Percentiles rank a stretch among this genome's conserved stretches.
These are phyloP conservation scores for Solanum piurae DNA, from an alignment of 257 asterid species.

Conservation along the genomic window DNA sequence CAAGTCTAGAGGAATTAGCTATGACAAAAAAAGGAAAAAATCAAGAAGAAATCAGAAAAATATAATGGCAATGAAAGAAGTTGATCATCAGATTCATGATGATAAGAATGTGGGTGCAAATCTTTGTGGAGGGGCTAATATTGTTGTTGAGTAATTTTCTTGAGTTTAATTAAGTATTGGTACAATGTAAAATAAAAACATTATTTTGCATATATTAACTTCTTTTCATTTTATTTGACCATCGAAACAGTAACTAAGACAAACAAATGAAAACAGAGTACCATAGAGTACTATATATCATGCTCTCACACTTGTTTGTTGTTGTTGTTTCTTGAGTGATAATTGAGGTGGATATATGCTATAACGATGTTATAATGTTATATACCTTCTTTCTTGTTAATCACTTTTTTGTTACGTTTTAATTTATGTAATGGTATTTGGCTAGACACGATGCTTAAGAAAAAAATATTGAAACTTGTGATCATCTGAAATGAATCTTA, in stretches of 20 bases:
- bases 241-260: not conserved
- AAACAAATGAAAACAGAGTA: too few species aligned
- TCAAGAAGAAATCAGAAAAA: not conserved
- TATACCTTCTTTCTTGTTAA: not conserved
- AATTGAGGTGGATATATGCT: not conserved
- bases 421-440: not conserved
- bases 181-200: not conserved
- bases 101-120: not conserved
- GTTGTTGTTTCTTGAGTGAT: not conserved
- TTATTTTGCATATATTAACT: not conserved
- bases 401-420: not conserved
- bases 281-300: not conserved
- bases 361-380: not conserved
- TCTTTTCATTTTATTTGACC: not conserved
- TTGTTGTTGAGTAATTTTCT: not conserved
- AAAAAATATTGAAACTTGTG: not conserved
- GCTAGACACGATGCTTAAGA: not conserved
- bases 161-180: not conserved
- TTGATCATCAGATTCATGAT: not conserved
- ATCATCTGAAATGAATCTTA: not conserved
- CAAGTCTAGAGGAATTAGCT: constrained; percentile 34
- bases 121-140: not conserved
- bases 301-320: not conserved
- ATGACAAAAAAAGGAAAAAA: constrained; percentile 30
- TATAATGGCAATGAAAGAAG: not conserved